Evolutionary conservation across 1,284 basidiomycete genomes (phyloP).

Genomic region (Melampsora americana): DNA sequence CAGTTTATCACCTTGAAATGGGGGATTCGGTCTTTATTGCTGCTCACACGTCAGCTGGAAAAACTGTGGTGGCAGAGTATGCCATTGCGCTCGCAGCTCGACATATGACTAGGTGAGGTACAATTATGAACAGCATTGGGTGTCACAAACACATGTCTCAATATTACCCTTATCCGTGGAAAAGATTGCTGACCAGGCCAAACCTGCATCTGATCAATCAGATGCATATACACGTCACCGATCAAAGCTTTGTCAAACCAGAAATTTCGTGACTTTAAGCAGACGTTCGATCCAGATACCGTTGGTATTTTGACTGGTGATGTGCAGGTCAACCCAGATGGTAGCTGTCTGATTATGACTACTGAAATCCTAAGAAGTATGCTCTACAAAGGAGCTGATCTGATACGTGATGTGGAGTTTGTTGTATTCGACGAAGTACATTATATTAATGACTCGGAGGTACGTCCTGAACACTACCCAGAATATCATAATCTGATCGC

Average conservation of each 20-base stretch:
- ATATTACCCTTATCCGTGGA: not conserved
- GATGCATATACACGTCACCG: slow-evolving; percentile 96
- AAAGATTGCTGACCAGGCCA: not conserved
- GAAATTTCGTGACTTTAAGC: slow-evolving; percentile 98
- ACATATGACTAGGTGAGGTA: slow-evolving; percentile 86
- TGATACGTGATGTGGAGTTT: slow-evolving; percentile 98
- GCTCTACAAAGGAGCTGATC: slow-evolving; percentile 96
- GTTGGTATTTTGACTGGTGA: slow-evolving; percentile 98
- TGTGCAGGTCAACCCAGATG: slow-evolving; percentile 98
- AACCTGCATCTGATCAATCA: slow-evolving; percentile 52
- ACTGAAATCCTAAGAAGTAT: slow-evolving; percentile 99
- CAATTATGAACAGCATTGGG: not conserved
- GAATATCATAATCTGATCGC: not conserved
- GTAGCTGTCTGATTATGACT: slow-evolving; percentile 79
- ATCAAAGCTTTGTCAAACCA: slow-evolving; percentile 99
- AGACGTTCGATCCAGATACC: slow-evolving; percentile 83
- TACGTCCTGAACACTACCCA: slow-evolving; percentile 54
- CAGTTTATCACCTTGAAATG: slow-evolving; percentile 94
- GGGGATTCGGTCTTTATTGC: slow-evolving; percentile 98
- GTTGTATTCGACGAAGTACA: slow-evolving; percentile 99
- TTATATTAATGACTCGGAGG: slow-evolving; percentile 99
- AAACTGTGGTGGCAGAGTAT: slow-evolving; percentile 98
- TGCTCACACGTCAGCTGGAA: slow-evolving; percentile 98
- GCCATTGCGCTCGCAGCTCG: slow-evolving; percentile 93
- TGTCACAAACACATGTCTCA: too few species aligned